phyloP scores from a whole-genome alignment of 371 early-diverging fungal species.

The Mycotypha africana region DNA sequence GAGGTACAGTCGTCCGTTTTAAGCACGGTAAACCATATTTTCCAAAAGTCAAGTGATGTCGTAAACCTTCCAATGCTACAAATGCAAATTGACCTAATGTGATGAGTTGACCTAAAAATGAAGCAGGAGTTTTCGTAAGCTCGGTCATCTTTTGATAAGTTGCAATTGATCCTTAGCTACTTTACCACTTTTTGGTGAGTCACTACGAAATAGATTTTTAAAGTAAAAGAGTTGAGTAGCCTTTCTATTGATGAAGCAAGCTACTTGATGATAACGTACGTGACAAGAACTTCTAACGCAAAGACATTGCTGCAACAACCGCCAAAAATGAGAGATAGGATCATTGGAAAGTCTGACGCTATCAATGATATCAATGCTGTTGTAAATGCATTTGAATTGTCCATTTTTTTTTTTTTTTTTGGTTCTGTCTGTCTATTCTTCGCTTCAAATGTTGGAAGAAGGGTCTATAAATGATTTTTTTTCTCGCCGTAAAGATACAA shows the following conservation, averaged over 20 bases:
- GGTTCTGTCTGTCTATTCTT: no score
- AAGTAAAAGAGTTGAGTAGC: slow-evolving; percentile 1
- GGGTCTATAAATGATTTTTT: no score
- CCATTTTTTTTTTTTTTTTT: no score
- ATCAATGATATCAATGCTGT: slow-evolving; percentile 13
- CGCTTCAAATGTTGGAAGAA: no score
- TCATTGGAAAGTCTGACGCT: slow-evolving; percentile 38
- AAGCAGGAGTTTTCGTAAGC: no score
- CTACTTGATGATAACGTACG: slow-evolving; percentile 47
- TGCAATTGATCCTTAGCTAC: background rate
- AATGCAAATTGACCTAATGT: slow-evolving; percentile 84
- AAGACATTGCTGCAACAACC: slow-evolving; percentile 91
- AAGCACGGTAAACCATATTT: slow-evolving; percentile 46
- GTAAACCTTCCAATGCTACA: slow-evolving; percentile 70
- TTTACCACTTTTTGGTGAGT: slow-evolving; percentile 73
- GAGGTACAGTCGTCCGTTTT: slow-evolving; percentile 63
- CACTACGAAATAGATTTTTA: slow-evolving; percentile 26
- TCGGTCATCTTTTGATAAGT: no score
- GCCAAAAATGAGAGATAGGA: slow-evolving; percentile 72
- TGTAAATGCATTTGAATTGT: slow-evolving; percentile 5
- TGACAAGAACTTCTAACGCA: slow-evolving; percentile 73
- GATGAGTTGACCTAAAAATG: slow-evolving; percentile 58
- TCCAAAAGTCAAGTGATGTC: slow-evolving; percentile 56
- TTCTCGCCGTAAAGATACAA: no score
- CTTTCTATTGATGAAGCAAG: no score